phyloP scores from a whole-genome alignment of 768 basidiomycete species.

The Trametes cingulata region DNA sequence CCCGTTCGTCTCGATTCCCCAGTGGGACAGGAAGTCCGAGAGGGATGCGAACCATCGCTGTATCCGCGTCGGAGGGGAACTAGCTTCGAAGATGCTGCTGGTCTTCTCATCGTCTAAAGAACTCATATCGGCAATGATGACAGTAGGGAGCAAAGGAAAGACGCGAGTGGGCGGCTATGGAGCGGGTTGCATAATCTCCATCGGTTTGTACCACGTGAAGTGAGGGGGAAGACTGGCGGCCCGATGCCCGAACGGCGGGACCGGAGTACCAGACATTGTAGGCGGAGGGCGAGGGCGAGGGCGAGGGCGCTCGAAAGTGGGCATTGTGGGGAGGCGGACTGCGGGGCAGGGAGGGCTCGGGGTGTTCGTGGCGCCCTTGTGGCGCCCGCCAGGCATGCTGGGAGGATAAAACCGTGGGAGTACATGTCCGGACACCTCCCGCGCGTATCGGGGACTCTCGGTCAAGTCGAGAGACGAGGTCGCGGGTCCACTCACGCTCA shows the following conservation, averaged over 20 bases:
- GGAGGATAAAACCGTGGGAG: too few relatives aligned
- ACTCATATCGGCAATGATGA: background rate
- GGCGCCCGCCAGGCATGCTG: too few relatives aligned
- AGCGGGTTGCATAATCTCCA: background rate
- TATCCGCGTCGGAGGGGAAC: background rate
- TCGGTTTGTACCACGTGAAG: background rate
- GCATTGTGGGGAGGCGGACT: too few relatives aligned
- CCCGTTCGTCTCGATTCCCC: constrained; percentile 46
- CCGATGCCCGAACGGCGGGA: background rate
- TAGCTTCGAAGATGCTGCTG: background rate
- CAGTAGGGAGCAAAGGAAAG: background rate
- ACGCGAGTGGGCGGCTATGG: background rate
- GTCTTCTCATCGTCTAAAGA: constrained; percentile 6
- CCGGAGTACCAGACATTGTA: too few relatives aligned
- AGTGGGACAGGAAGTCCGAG: constrained; percentile 34
- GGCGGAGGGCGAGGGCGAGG: too few relatives aligned
- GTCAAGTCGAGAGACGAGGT: too few relatives aligned
- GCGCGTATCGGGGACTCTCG: too few relatives aligned
- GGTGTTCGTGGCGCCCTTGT: too few relatives aligned
- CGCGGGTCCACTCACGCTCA: background rate
- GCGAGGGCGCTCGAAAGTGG: too few relatives aligned
- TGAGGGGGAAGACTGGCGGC: background rate
- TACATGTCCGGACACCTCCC: too few relatives aligned
- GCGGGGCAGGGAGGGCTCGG: too few relatives aligned
- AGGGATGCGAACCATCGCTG: constrained; percentile 16